A percentile compares a stretch with the other conserved stretches of the same genome.
These are phyloP conservation scores for Toxicodendron radicans DNA, from an alignment of 345 rosid genomes.

Conservation along the genomic window DNA sequence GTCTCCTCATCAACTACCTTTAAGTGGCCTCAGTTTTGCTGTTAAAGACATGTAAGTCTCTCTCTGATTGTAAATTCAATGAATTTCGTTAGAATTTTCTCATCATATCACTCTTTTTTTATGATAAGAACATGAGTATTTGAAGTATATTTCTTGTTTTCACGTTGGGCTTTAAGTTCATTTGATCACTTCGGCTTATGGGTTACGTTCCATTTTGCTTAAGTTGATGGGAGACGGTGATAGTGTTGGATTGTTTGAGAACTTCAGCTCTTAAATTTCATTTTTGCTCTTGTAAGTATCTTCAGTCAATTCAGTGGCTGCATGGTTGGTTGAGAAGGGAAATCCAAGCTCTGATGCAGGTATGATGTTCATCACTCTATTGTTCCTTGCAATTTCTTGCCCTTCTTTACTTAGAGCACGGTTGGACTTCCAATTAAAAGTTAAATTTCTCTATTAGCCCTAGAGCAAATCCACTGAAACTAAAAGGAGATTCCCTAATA, in stretches of 20 bases:
- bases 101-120: background rate
- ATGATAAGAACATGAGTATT: background rate
- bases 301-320: conserved; percentile 61
- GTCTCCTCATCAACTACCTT: conserved; percentile 49
- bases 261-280: background rate
- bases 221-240: background rate
- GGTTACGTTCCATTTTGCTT: conserved; percentile 8
- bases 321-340: conserved; percentile 78
- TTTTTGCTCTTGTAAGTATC: conserved; percentile 25
- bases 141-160: background rate
- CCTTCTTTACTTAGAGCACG: background rate
- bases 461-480: background rate
- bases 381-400: conserved; percentile 5
- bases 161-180: background rate
- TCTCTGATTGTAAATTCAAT: background rate
- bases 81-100: background rate
- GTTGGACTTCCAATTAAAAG: background rate
- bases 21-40: conserved; percentile 71
- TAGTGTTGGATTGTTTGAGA: no score
- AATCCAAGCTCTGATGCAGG: conserved; percentile 87
- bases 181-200: conserved; percentile 8
- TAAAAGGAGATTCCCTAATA: background rate
- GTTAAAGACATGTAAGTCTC: conserved; percentile 80
- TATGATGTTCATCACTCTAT: conserved; percentile 11
- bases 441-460: background rate